These are phyloP conservation scores for Pythium graminicola DNA, from an alignment of 352 stramenopile species.

Conservation along the genomic window DNA sequence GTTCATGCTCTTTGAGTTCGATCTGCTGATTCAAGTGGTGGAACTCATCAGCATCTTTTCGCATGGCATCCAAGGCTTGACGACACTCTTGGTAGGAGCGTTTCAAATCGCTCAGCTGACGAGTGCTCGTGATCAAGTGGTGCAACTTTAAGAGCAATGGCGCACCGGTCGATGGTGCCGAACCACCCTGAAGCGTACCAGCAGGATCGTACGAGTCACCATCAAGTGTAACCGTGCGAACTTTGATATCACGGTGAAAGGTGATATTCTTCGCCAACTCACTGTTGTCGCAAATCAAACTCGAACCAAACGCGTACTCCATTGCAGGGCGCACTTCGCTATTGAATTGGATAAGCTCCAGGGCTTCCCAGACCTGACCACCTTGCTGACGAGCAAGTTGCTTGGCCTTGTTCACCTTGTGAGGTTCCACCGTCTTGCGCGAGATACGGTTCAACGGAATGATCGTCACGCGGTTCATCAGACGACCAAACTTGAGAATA, in stretches of 20 bases:
- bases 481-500: conserved; percentile 95
- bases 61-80: conserved; percentile 55
- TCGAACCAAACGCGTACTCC: conserved; percentile 97
- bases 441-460: conserved; percentile 98
- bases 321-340: conserved; percentile 93
- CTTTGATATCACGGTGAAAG: conserved; percentile 90
- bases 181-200: conserved; percentile 93
- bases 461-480: conserved; percentile 96
- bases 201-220: conserved; percentile 98
- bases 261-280: conserved; percentile 86
- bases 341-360: conserved; percentile 97
- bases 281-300: conserved; percentile 96
- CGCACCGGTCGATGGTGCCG: conserved; percentile 63
- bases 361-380: conserved; percentile 88
- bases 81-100: conserved; percentile 60
- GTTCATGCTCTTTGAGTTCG: conserved; percentile 80
- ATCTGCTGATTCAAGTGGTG: conserved; percentile 68
- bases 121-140: conserved; percentile 65
- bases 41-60: conserved; percentile 71
- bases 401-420: conserved; percentile 75
- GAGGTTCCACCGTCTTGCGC: conserved; percentile 57
- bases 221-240: conserved; percentile 96
- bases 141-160: conserved; percentile 81
- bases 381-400: conserved; percentile 85
- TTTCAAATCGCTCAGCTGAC: conserved; percentile 57